Percentiles rank a stretch among this genome's conserved stretches.
These are phyloP conservation scores for Cladosporium sp. DNA, from an alignment of 2,329 filamentous ascomycete species.

Conservation along the genomic window DNA sequence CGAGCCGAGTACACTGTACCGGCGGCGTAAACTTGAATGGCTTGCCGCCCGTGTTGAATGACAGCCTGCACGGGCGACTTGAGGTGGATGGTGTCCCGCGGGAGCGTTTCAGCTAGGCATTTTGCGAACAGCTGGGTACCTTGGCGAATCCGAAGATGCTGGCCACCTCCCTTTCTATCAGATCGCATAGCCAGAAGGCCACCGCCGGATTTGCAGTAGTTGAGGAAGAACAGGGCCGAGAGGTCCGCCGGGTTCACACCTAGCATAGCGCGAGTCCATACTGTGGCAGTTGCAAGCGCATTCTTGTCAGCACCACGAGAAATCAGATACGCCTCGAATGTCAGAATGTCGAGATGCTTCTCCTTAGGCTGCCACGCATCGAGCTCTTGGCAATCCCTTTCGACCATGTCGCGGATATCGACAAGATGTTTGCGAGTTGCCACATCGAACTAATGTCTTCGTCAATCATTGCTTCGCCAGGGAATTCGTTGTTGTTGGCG, in stretches of 20 bases:
- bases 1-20: constrained; percentile 30
- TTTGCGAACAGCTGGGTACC: constrained; percentile 49
- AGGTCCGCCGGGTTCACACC: constrained; percentile 53
- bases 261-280: constrained; percentile 54
- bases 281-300: constrained; percentile 40
- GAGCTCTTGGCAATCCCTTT: constrained; percentile 42
- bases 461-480: neutral
- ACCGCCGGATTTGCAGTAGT: constrained; percentile 56
- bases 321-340: constrained; percentile 42
- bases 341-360: constrained; percentile 39
- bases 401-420: constrained; percentile 39
- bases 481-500: neutral
- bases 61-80: constrained; percentile 34
- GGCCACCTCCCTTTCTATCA: constrained; percentile 54
- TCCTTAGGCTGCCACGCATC: constrained; percentile 29
- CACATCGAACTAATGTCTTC: constrained; percentile 26
- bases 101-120: constrained; percentile 35
- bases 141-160: constrained; percentile 52
- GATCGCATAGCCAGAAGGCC: constrained; percentile 56
- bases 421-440: constrained; percentile 31
- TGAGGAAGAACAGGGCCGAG: constrained; percentile 55
- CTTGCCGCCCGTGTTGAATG: constrained; percentile 4
- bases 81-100: neutral
- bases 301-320: constrained; percentile 34
- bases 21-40: neutral